Base-by-base conservation (phyloP, 78 protist species). In the Dictyostelium brefeldianum region DNA sequence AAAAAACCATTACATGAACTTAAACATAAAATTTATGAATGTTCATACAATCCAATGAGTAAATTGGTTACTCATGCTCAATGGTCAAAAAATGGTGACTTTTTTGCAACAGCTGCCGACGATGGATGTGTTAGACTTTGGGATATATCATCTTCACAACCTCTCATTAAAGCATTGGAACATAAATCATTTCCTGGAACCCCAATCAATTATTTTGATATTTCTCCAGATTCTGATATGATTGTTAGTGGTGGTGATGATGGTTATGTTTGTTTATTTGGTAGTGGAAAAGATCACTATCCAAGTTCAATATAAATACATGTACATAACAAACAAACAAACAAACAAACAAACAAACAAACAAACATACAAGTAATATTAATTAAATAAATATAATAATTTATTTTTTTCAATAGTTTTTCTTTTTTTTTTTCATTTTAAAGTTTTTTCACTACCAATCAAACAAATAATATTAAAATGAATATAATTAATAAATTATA, bases 231-330 rank as follows among this genome's bases (percentile, higher is more conserved):
- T 46, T 73, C 79, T 11, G 79, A 73, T 31, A 29, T 46, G 27
- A 17, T 73, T 18, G 56, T 73, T 46, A 73, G 79, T 73, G 79
- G 79, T 36, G 51, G 79, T 73, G 79, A 73, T 46, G 79, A 73
- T 47, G 56, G 56, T 18, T 14, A 46, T 29, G 46, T 47, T 73
- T n/a, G 79, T 73, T 73, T 73, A 46, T 73, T 73, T 73, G 57
- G 41, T 15, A 53, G 18, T 18, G 18, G 22, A 12, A 53, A 53
- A 53, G 59, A 53, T 14, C 14, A 15, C 9, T 22, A 62, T 62
- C 43, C 43, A 36, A 36, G 43, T 36, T 36, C 43, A 36, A 36
- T 36, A 36, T 36, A 36, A 36, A 3, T 36, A 2, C n/a, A n/a
- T n/a, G n/a, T n/a, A n/a, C n/a, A n/a, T 3, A 36, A 36, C 2